Base-by-base conservation (phyloP, 768 basidiomycete species). In the Fomitopsis serialis region DNA sequence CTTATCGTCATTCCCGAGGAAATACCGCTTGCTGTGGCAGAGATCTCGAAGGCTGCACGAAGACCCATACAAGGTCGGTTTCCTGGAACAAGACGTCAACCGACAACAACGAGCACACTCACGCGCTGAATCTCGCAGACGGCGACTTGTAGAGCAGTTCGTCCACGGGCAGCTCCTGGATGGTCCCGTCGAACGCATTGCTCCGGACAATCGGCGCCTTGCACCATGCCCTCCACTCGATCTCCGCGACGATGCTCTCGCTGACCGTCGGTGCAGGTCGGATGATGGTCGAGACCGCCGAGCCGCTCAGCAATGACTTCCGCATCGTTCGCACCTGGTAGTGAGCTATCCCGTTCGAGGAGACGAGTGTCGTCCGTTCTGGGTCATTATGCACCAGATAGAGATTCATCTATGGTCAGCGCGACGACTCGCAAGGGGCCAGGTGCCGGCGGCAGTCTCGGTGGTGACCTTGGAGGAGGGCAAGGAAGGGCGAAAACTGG, bases 321-420 rank as follows among this genome's bases (percentile, higher is more conserved):
- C 55, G 58, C 13, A 58, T 27, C 13, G 81, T 81, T 23, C 63
- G 66, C 55, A 81, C 68, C 52, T 71, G 70, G 61, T 80, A 82
- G 56, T 78, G 77, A 19, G 74, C 70, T 36, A 74, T 72, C 24
- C 80, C 79, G 58, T 77, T 77, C 21, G 74, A 63, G 13, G 79
- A 79, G 24, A 81, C 70, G 44, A 82, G 67, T 13, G 72, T 69
- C 8, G 77, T 78, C 51, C 73, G 70, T 57, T 76, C 70, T 8
- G 78, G 77, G 55, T 80, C 73, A 62, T 80, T 76, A 25, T 75
- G 77, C 17, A 76, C 64, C 46, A 82, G 73, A 62, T 77, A 80
- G 15, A 81, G 68, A 51, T 80, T 76, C 79, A 82, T 80, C 29
- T 5, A 24, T n/a, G 6, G 35, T 40, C 32, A 32, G 29, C 40